These are phyloP conservation scores for Punica granatum DNA, from an alignment of 345 rosid genomes.

Conservation along the genomic window DNA sequence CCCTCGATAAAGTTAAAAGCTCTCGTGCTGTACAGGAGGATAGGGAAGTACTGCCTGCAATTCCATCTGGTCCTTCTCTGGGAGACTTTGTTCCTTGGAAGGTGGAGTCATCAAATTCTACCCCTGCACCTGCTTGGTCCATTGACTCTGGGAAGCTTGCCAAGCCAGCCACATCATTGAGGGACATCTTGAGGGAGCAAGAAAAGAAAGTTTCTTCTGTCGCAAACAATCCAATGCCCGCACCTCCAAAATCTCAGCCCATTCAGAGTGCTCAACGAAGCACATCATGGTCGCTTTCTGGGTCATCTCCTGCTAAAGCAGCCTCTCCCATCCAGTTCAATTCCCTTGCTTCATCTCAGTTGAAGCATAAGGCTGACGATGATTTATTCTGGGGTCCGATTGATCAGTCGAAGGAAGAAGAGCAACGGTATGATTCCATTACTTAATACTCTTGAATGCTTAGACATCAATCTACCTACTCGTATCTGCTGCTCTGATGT, in stretches of 20 bases:
- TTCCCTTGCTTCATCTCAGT: conserved; percentile 46
- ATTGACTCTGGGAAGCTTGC: conserved; percentile 49
- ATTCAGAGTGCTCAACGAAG: conserved; percentile 37
- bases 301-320: conserved; percentile 54
- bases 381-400: conserved; percentile 95
- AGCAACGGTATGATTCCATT: conserved; percentile 50
- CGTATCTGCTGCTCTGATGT: neutral
- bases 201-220: conserved; percentile 47
- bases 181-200: conserved; percentile 94
- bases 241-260: conserved; percentile 50
- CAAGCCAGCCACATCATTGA: conserved; percentile 57
- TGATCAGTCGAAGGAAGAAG: conserved; percentile 67
- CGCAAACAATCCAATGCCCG: conserved; percentile 38
- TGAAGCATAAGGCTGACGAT: conserved; percentile 66
- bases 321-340: conserved; percentile 48
- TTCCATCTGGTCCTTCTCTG: conserved; percentile 89
- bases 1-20: conserved; percentile 67
- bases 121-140: conserved; percentile 86
- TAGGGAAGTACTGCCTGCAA: conserved; percentile 60
- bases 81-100: conserved; percentile 97
- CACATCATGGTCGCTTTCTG: conserved; percentile 50
- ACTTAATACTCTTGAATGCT: neutral
- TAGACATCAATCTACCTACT: neutral
- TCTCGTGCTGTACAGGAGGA: conserved; percentile 52
- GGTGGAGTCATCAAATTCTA: conserved; percentile 46